Evolutionary conservation across 441 rosid genomes (phyloP).

Genomic region (Erysimum pusillum): DNA sequence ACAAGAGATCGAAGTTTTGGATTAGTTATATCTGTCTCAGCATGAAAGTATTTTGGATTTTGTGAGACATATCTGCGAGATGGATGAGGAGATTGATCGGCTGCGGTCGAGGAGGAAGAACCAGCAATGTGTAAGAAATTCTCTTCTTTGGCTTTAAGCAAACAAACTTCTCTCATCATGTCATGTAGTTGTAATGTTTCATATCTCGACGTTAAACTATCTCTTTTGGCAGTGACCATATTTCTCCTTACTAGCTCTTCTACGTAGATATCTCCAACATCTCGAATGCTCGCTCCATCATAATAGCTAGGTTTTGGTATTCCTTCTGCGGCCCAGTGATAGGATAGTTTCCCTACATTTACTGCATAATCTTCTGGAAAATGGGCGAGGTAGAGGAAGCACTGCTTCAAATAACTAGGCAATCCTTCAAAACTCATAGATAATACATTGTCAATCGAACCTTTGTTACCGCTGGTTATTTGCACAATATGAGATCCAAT

Average conservation of each 20-base stretch:
- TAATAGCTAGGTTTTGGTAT: neutral
- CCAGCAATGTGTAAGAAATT: neutral
- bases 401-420: neutral
- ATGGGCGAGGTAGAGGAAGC: neutral
- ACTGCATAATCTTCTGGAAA: neutral
- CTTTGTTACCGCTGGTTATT: neutral
- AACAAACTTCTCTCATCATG: neutral
- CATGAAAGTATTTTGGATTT: neutral
- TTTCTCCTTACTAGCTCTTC: neutral
- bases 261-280: neutral
- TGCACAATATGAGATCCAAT: slow-evolving; percentile 1
- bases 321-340: neutral
- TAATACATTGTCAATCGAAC: neutral
- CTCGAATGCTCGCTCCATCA: neutral
- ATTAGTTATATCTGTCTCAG: neutral
- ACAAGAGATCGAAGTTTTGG: slow-evolving; percentile 9
- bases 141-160: neutral
- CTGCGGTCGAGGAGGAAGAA: neutral
- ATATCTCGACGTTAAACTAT: neutral
- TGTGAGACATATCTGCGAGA: neutral
- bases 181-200: neutral
- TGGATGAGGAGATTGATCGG: neutral
- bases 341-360: neutral
- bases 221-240: neutral
- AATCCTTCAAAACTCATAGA: slow-evolving; percentile 9